Evolutionary conservation across 257 asterid genomes (phyloP).

Genomic region (Orobanche coerulescens): DNA sequence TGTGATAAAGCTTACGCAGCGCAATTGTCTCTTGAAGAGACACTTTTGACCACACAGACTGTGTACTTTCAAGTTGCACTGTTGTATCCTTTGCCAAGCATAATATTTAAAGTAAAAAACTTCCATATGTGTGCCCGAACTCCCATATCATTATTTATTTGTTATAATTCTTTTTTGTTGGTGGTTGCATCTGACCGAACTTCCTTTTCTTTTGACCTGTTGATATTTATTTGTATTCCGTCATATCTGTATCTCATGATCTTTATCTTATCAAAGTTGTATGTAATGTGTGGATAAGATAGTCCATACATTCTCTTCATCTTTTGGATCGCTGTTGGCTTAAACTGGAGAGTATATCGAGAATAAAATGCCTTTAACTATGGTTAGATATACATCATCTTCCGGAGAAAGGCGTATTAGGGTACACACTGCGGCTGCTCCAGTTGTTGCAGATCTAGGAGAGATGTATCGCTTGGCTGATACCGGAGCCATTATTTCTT

Average conservation of each 20-base stretch:
- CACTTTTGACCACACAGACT: slow-evolving; percentile 69
- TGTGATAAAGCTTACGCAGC: slow-evolving; percentile 98
- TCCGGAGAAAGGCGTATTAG: slow-evolving; percentile 97
- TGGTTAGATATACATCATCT: slow-evolving; percentile 81
- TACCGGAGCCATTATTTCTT: slow-evolving; percentile 74
- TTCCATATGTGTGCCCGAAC: slow-evolving; percentile 9
- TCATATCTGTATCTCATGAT: background rate
- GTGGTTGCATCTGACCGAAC: slow-evolving; percentile 3
- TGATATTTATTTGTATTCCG: background rate
- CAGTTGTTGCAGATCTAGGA: slow-evolving; percentile 82
- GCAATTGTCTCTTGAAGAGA: slow-evolving; percentile 89
- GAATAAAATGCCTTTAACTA: slow-evolving; percentile 34
- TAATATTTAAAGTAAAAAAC: slow-evolving; percentile 9
- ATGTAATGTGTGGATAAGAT: background rate
- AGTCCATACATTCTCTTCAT: slow-evolving; percentile 16
- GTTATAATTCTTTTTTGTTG: slow-evolving; percentile 3
- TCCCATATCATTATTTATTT: background rate
- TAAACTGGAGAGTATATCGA: slow-evolving; percentile 6
- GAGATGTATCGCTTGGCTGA: slow-evolving; percentile 98
- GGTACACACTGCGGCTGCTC: slow-evolving; percentile 97
- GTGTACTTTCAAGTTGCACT: slow-evolving; percentile 94
- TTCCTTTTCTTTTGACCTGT: slow-evolving; percentile 11
- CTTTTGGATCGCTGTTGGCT: background rate
- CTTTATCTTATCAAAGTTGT: background rate
- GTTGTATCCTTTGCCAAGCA: slow-evolving; percentile 71